Base-by-base conservation (phyloP, 1,284 basidiomycete genomes). In the Erythrobasidium hasegawianum region DNA sequence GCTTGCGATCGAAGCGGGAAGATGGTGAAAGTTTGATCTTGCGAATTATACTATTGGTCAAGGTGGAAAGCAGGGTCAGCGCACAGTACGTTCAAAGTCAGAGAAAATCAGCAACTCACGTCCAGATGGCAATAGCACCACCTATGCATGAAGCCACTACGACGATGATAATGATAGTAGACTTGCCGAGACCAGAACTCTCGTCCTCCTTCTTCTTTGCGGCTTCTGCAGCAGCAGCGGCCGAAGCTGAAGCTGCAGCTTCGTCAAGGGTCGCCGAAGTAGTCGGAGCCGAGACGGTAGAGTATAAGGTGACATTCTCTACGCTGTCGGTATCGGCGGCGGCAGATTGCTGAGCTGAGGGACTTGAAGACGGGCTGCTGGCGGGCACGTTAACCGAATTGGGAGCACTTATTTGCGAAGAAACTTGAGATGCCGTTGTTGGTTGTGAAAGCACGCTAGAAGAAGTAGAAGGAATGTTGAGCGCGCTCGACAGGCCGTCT, bases 51-150 rank as follows among this genome's bases (percentile, higher is more conserved):
- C 62, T 65, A 55, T 39, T 40, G 9, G 5, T n/a, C 29, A 22
- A 8, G n/a, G 8, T 22, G 24, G 5, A 54, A 22, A 29, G 7
- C 13, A 47, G 5, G 18, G 45, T 47, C 38, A 59, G 38, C 26
- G n/a, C 16, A 43, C n/a, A 11, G 16, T 29, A 50, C 20, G 10
- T 20, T 10, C 13, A 50, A 50, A 22, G 13, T 13, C 13, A 11
- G 9, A 20, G 20, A 20, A 50, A 20, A 9, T 22, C 13, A 53
- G 26, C 41, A 7, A 65, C 62, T 65, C 56, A 65, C 62, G 62
- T 65, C 62, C 62, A 65, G 11, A 65, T 58, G 9, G 55, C 62
- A 27, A 65, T 65, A n/a, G 62, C 62, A 52, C 62, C 62, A 41
- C 62, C 62, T 8, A 65, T 56, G 24, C 55, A 57, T 33, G 39